Evolutionary conservation across 2,329 filamentous ascomycete genomes (phyloP).

Genomic region (Apiospora aurea): DNA sequence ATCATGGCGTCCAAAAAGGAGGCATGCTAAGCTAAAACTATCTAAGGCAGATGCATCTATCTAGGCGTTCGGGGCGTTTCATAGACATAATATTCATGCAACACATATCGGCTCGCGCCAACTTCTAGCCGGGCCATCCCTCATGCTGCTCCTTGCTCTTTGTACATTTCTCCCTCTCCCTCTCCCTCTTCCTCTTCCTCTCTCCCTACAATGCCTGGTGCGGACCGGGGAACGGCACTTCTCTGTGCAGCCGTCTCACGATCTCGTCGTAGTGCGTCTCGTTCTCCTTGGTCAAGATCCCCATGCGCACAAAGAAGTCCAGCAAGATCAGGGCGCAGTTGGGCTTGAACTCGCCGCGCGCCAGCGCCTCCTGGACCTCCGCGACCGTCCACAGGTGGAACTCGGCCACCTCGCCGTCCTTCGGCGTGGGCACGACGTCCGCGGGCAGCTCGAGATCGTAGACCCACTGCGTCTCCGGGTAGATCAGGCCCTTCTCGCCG

Average conservation of each 20-base stretch:
- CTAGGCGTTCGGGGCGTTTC: conserved; percentile 22
- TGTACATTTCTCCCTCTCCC: background rate
- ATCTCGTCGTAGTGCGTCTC: conserved; percentile 83
- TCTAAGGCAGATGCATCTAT: conserved; percentile 22
- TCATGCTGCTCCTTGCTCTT: background rate
- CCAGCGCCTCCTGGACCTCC: conserved; percentile 76
- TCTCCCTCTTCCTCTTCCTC: background rate
- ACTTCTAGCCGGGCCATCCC: conserved; percentile 2
- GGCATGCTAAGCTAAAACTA: conserved; percentile 20
- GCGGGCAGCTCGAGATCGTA: conserved; percentile 84
- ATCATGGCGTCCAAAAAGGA: conserved; percentile 13
- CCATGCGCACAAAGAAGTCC: conserved; percentile 90
- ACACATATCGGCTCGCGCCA: conserved; percentile 14
- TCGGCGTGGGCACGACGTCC: conserved; percentile 74
- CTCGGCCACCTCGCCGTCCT: conserved; percentile 87
- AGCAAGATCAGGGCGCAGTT: conserved; percentile 87
- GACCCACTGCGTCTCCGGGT: conserved; percentile 90
- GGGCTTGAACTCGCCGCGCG: conserved; percentile 83
- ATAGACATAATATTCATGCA: conserved; percentile 22
- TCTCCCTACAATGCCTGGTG: conserved; percentile 47
- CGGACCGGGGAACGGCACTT: conserved; percentile 79
- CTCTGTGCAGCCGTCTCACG: conserved; percentile 75
- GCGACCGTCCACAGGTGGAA: conserved; percentile 81
- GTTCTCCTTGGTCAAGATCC: conserved; percentile 78
- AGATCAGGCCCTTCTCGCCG: conserved; percentile 81